phyloP scores from a whole-genome alignment of 2,329 filamentous ascomycete genomes.

The Ophiostoma ips region DNA sequence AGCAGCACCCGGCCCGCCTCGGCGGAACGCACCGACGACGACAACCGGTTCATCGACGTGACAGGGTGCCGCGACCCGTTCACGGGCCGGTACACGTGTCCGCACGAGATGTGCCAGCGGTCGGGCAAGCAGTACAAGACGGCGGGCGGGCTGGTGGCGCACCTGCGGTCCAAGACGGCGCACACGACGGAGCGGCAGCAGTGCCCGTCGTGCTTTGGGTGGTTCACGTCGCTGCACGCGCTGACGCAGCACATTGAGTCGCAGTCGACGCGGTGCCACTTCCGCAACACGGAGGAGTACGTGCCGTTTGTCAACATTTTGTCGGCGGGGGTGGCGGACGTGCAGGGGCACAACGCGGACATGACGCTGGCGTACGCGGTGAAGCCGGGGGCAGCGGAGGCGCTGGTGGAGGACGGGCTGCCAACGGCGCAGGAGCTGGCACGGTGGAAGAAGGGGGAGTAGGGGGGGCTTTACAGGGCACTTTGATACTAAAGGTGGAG shows the following conservation, averaged over 20 bases:
- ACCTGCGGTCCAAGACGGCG: constrained; percentile 28
- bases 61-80: constrained; percentile 31
- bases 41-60: constrained; percentile 26
- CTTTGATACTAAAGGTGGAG: too few relatives aligned
- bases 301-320: constrained; percentile 25
- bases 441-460: background rate
- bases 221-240: constrained; percentile 27
- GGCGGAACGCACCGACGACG: constrained; percentile 8
- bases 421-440: background rate
- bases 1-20: too few relatives aligned
- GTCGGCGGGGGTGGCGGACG: constrained; percentile 25
- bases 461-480: too few relatives aligned
- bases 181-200: constrained; percentile 25
- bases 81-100: constrained; percentile 37
- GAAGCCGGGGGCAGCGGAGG: constrained; percentile 10
- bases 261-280: constrained; percentile 26
- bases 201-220: constrained; percentile 32
- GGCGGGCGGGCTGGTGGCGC: constrained; percentile 21
- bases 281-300: constrained; percentile 29
- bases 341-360: constrained; percentile 21
- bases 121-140: constrained; percentile 25
- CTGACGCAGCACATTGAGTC: constrained; percentile 37
- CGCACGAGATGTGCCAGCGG: constrained; percentile 33
- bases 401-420: constrained; percentile 6
- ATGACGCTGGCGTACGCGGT: constrained; percentile 22